These are phyloP conservation scores for Mycena haematopus DNA, from an alignment of 768 basidiomycete genomes.

Conservation along the genomic window DNA sequence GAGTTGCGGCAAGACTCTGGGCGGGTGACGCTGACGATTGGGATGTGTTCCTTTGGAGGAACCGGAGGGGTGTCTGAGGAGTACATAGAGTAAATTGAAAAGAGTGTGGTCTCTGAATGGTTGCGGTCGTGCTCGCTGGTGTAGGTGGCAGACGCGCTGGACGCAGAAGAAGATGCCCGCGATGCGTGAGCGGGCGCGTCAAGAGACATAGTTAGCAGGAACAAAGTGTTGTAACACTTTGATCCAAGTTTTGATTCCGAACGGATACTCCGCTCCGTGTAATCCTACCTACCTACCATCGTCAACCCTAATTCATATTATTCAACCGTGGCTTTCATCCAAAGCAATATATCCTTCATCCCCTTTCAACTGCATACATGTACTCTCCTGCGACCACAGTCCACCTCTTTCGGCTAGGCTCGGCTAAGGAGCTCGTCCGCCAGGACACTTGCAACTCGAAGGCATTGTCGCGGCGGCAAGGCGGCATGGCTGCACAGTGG, in stretches of 20 bases:
- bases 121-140: slow-evolving; percentile 52
- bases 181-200: slow-evolving; percentile 32
- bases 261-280: too few relatives aligned
- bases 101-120: slow-evolving; percentile 78
- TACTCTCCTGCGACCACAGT: too few relatives aligned
- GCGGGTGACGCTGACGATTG: slow-evolving; percentile 42
- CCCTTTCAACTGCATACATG: too few relatives aligned
- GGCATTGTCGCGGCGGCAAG: too few relatives aligned
- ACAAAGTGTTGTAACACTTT: background rate
- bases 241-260: background rate
- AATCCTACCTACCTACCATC: background rate
- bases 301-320: background rate
- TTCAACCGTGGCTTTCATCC: too few relatives aligned
- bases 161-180: slow-evolving; percentile 39
- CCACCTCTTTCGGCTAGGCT: too few relatives aligned
- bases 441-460: too few relatives aligned
- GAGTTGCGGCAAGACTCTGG: slow-evolving; percentile 38
- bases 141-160: slow-evolving; percentile 43
- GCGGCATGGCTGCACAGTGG: background rate
- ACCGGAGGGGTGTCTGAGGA: slow-evolving; percentile 34
- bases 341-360: too few relatives aligned
- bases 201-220: slow-evolving; percentile 36
- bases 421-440: too few relatives aligned
- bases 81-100: slow-evolving; percentile 90
- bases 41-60: slow-evolving; percentile 33